phyloP scores from a whole-genome alignment of 1,284 basidiomycete genomes.

The Flammula alnicola region DNA sequence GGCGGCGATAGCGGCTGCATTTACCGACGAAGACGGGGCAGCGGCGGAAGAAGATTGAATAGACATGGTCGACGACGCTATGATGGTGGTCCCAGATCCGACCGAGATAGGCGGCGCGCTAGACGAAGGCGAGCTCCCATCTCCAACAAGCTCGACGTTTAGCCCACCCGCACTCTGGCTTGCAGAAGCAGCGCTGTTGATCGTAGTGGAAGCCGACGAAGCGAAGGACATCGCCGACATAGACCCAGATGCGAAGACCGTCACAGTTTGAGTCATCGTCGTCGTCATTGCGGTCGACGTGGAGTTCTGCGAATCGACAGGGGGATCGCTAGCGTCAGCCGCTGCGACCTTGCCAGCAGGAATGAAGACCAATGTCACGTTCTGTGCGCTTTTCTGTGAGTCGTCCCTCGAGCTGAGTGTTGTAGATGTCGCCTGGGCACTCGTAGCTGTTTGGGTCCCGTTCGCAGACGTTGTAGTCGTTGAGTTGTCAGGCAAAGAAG shows the following conservation, averaged over 20 bases:
- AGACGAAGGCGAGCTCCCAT: conserved; percentile 10
- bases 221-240: conserved; percentile 19
- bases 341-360: conserved; percentile 7
- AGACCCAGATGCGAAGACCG: conserved; percentile 25
- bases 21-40: conserved; percentile 24
- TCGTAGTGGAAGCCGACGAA: conserved; percentile 8
- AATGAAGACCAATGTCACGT: conserved; percentile 22
- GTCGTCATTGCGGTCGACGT: conserved; percentile 9
- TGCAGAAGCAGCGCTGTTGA: conserved; percentile 7
- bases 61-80: background rate
- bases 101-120: background rate
- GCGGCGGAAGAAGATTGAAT: conserved; percentile 13
- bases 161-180: conserved; percentile 23
- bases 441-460: background rate
- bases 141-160: conserved; percentile 35
- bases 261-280: conserved; percentile 19
- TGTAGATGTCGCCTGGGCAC: conserved; percentile 12
- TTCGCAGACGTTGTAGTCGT: conserved; percentile 2
- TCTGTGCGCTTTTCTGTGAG: conserved; percentile 6
- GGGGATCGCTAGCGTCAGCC: conserved; percentile 5
- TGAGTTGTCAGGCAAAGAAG: conserved; percentile 1
- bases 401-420: background rate
- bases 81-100: background rate
- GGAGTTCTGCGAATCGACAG: background rate
- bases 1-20: conserved; percentile 31